Evolutionary conservation across 352 stramenopile genomes (phyloP), one percentile per base, ranked within the genome.

Genomic region (Blastocystis sp.): DNA sequence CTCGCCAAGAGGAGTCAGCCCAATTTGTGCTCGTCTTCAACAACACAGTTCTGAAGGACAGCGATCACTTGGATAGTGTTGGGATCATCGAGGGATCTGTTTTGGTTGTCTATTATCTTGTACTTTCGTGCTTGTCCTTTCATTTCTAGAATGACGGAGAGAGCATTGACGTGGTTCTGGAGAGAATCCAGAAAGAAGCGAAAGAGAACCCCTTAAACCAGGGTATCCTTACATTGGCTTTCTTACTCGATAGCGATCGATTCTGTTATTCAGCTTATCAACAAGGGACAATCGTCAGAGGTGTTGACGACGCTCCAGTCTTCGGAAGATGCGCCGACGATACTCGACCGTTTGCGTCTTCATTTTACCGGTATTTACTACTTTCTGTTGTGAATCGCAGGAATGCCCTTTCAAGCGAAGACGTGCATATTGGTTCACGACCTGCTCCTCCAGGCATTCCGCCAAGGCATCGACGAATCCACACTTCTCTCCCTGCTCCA

Each of bases 31-130:
- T 54, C 21, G 40, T 81, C 9, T 81, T 81, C 40, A 81, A 81
- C 29, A 51, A 51, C 29, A 81, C 16, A 21, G 29, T 42, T 8
- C 46, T 81, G 34, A 27, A 32, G 8, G 69, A 81, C 27, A 61
- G 29, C 14, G 69, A 81, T 65, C 36, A 21, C 29, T n/a, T 81
- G 2, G 24, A 51, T 18, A 27, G 29, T 40, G 29, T 81, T 8
- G 69, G 69, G 16, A 81, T 81, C 56, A 81, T 81, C 2, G 69
- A 81, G 29, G 46, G 34, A 27, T 81, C 69, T 49, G 29, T 44
- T 27, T n/a, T 81, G 9, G 48, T 27, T 4, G n/a, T 81, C 6
- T 9, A 48, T 32, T 61, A 42, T 34, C 34, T 81, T 29, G 69
- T 81, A 18, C 1, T 61, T 49, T 29, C 42, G 21, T 24, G 24